A percentile compares a stretch with the other conserved stretches of the same genome.
phyloP scores from a whole-genome alignment of 2,329 filamentous ascomycete species.

The Penicillium aurantiogriseum region DNA sequence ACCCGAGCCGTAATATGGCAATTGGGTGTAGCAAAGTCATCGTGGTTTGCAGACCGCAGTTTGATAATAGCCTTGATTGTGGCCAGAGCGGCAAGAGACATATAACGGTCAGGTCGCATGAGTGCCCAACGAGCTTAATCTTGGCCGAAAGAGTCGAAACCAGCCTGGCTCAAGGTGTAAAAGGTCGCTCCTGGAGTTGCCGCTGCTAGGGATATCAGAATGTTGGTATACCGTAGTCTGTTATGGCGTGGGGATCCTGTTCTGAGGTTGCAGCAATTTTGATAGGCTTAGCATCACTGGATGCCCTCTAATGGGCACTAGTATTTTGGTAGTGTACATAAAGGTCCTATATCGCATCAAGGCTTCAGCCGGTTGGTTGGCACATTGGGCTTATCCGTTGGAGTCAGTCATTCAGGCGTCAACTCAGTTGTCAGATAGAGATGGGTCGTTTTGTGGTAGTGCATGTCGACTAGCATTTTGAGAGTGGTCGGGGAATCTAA shows the following conservation, averaged over 20 bases:
- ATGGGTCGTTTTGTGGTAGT: constrained; percentile 58
- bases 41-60: not conserved
- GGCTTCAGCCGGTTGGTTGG: not conserved
- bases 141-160: not conserved
- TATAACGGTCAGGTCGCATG: constrained; percentile 20
- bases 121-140: not conserved
- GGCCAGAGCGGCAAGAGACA: constrained; percentile 23
- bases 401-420: not conserved
- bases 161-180: constrained; percentile 29
- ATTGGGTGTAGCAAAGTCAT: not conserved
- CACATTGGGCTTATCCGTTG: not conserved
- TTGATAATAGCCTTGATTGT: not conserved
- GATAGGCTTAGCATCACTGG: not conserved
- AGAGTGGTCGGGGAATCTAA: not conserved
- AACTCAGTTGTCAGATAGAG: constrained; percentile 34
- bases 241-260: not conserved
- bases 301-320: not conserved
- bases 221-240: not conserved
- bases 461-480: constrained; percentile 18
- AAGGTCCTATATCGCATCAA: not conserved
- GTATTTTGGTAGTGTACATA: not conserved
- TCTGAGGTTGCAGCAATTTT: not conserved
- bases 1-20: not conserved
- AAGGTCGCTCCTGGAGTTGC: not conserved
- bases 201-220: not conserved